These are phyloP conservation scores for Alternaria gaisen DNA, from an alignment of 2,329 filamentous ascomycete genomes.

Conservation along the genomic window DNA sequence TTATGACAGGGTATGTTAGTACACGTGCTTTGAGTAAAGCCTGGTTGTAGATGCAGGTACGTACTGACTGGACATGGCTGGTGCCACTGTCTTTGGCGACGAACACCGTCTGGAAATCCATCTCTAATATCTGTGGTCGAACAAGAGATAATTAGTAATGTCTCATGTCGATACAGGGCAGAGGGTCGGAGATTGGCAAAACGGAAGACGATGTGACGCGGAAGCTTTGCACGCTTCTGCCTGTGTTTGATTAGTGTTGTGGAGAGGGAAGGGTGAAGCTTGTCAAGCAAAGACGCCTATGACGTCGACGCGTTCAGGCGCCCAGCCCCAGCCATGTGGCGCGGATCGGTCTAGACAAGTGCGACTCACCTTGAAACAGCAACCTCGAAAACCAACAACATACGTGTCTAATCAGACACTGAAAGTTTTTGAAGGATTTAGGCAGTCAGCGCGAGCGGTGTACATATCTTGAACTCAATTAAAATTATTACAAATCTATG, in stretches of 20 bases:
- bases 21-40: not conserved
- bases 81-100: constrained; percentile 22
- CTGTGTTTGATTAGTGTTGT: constrained; percentile 11
- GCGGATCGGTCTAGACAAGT: constrained; percentile 16
- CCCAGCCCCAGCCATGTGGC: constrained; percentile 1
- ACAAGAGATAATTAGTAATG: constrained; percentile 3
- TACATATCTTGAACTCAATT: not conserved
- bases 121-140: constrained; percentile 10
- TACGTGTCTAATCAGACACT: not conserved
- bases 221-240: constrained; percentile 1
- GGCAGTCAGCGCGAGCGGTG: too few species aligned
- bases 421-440: not conserved
- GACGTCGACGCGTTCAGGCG: constrained; percentile 23
- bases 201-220: not conserved
- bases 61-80: constrained; percentile 28
- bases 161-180: constrained; percentile 6
- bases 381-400: not conserved
- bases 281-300: constrained; percentile 14
- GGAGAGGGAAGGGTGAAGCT: constrained; percentile 9
- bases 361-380: constrained; percentile 2
- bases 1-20: constrained; percentile 24
- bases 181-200: not conserved
- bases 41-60: constrained; percentile 6
- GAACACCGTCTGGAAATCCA: constrained; percentile 30
- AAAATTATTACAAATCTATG: constrained; percentile 11